These are phyloP conservation scores for Stephania japonica DNA, from an alignment of 164 flowering plant genomes.

Conservation along the genomic window DNA sequence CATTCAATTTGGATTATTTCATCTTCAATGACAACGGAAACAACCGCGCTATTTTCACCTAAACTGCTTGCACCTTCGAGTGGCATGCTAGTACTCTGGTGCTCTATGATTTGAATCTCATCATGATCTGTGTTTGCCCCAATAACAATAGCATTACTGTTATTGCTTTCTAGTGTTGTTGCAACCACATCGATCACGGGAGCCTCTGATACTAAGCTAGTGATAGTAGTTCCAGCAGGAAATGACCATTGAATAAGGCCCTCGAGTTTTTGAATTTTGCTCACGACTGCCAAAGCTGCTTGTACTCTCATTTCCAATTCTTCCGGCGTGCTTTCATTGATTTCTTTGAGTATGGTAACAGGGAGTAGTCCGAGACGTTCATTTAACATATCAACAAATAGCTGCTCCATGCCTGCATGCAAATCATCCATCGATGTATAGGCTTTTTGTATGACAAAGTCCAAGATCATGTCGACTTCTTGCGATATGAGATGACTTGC, in stretches of 20 bases:
- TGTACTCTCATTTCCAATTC: not conserved
- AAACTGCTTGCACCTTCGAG: no score
- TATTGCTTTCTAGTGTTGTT: no score
- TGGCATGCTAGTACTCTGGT: no score
- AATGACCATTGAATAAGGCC: not conserved
- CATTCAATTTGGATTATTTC: no score
- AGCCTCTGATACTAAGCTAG: not conserved
- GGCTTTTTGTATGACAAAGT: not conserved
- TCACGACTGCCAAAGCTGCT: not conserved
- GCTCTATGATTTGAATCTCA: no score
- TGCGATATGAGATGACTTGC: no score
- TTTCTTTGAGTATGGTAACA: conserved; percentile 4
- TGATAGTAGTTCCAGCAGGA: not conserved
- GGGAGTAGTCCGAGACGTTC: conserved; percentile 1
- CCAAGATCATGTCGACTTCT: not conserved
- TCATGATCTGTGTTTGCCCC: no score
- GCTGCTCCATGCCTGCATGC: not conserved
- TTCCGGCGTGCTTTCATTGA: conserved; percentile 5
- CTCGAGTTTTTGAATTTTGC: conserved; percentile 1
- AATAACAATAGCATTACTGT: no score
- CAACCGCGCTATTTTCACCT: no score
- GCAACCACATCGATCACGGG: not conserved
- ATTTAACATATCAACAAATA: conserved; percentile 6
- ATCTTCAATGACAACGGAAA: no score
- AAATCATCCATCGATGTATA: not conserved